Percentiles rank a stretch among this genome's conserved stretches.
These are phyloP conservation scores for Aspergillus sp. DNA, from an alignment of 2,329 filamentous ascomycete genomes.

Conservation along the genomic window DNA sequence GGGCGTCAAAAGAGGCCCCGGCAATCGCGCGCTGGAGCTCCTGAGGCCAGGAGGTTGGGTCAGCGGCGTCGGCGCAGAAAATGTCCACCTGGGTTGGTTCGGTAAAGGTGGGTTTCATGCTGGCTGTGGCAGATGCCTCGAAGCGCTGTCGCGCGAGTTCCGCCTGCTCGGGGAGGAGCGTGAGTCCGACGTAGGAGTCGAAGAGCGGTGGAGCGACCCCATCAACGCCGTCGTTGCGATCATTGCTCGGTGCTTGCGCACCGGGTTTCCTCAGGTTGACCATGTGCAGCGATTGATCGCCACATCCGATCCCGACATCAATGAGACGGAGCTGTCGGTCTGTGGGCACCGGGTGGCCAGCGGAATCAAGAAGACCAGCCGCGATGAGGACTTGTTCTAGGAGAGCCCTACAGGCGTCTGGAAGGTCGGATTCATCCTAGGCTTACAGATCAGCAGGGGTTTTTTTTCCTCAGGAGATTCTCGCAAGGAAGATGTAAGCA, in stretches of 20 bases:
- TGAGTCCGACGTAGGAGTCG: conserved; percentile 55
- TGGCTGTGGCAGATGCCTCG: not conserved
- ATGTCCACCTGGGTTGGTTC: conserved; percentile 26
- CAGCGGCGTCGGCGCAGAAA: conserved; percentile 52
- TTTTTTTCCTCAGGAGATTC: not conserved
- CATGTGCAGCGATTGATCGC: conserved; percentile 56
- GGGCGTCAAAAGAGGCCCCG: not conserved
- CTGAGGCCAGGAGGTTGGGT: conserved; percentile 45
- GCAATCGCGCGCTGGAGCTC: conserved; percentile 22
- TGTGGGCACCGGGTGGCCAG: conserved; percentile 7
- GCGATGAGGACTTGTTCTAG: conserved; percentile 48
- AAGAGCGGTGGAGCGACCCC: conserved; percentile 17
- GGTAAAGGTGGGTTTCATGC: not conserved
- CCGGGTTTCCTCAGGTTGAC: conserved; percentile 3
- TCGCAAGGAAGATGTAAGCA: conserved; percentile 9
- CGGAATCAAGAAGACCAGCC: conserved; percentile 40
- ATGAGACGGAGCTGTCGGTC: conserved; percentile 29
- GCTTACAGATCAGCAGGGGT: not conserved
- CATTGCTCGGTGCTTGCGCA: conserved; percentile 6
- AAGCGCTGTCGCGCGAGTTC: conserved; percentile 29
- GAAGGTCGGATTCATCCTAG: conserved; percentile 38
- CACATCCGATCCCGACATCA: conserved; percentile 60
- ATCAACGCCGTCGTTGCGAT: not conserved
- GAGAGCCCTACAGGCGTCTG: conserved; percentile 51
- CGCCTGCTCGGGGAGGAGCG: conserved; percentile 49